Percentiles rank a stretch among this genome's conserved stretches.
These are phyloP conservation scores for Guyanaporus albipodus DNA, from an alignment of 768 basidiomycete species.

Conservation along the genomic window DNA sequence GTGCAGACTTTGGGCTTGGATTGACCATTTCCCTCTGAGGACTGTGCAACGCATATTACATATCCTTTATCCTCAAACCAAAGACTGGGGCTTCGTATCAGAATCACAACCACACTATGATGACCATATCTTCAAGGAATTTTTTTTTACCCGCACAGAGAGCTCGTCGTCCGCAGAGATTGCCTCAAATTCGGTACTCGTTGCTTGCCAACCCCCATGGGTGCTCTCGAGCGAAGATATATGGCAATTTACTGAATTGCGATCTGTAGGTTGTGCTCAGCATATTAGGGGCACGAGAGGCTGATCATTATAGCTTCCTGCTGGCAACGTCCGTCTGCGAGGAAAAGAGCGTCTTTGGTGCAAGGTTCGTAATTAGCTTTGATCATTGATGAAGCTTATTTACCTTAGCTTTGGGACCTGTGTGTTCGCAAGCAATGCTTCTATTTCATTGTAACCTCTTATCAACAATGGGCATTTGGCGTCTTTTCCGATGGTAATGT, in stretches of 20 bases:
- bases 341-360: constrained; percentile 58
- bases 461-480: constrained; percentile 60
- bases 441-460: constrained; percentile 59
- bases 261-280: constrained; percentile 19
- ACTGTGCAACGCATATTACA: constrained; percentile 39
- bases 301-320: constrained; percentile 23
- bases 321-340: constrained; percentile 37
- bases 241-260: constrained; percentile 46
- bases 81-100: constrained; percentile 41
- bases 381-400: constrained; percentile 6
- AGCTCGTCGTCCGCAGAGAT: constrained; percentile 23
- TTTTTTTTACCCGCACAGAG: constrained; percentile 38
- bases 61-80: constrained; percentile 40
- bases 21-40: constrained; percentile 33
- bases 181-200: constrained; percentile 37
- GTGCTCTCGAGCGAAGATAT: constrained; percentile 52
- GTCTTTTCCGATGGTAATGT: constrained; percentile 51
- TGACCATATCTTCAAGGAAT: constrained; percentile 41
- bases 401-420: constrained; percentile 44
- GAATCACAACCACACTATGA: constrained; percentile 34
- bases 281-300: neutral
- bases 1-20: constrained; percentile 29
- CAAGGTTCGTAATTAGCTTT: constrained; percentile 38
- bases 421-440: constrained; percentile 46
- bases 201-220: constrained; percentile 63